These are phyloP conservation scores for Ophiostoma himal-ulmi DNA, from an alignment of 2,329 filamentous ascomycete genomes.

Conservation along the genomic window DNA sequence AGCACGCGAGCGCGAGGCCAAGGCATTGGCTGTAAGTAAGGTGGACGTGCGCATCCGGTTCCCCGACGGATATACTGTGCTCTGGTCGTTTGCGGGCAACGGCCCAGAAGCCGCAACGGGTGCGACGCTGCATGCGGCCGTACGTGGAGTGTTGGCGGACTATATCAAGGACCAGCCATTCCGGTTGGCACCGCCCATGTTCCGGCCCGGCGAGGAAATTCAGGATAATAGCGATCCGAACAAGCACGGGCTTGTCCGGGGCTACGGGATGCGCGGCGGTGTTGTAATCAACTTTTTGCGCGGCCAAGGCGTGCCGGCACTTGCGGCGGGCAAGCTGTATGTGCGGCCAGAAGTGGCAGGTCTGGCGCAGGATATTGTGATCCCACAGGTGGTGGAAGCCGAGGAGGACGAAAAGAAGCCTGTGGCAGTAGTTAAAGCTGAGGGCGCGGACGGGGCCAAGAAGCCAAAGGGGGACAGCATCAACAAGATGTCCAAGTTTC, in stretches of 20 bases:
- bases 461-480: conserved; percentile 34
- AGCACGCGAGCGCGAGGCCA: conserved; percentile 59
- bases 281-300: conserved; percentile 73
- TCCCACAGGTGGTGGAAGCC: conserved; percentile 49
- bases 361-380: conserved; percentile 60
- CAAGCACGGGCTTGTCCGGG: conserved; percentile 59
- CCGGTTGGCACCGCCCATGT: conserved; percentile 58
- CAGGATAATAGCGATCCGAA: conserved; percentile 40
- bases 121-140: conserved; percentile 65
- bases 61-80: conserved; percentile 74
- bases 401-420: conserved; percentile 40
- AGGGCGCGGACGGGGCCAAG: conserved; percentile 23
- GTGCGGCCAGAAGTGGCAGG: conserved; percentile 53
- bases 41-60: conserved; percentile 78
- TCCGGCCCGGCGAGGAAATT: conserved; percentile 41
- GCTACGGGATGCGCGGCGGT: conserved; percentile 63
- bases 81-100: conserved; percentile 54
- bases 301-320: conserved; percentile 55
- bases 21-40: conserved; percentile 58
- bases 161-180: conserved; percentile 60
- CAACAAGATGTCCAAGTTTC: conserved; percentile 27
- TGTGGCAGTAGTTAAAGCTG: conserved; percentile 30
- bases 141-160: conserved; percentile 63
- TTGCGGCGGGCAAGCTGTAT: conserved; percentile 49
- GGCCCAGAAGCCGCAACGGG: conserved; percentile 60